Evolutionary conservation across 345 rosid genomes (phyloP).

Genomic region (Pistacia vera): DNA sequence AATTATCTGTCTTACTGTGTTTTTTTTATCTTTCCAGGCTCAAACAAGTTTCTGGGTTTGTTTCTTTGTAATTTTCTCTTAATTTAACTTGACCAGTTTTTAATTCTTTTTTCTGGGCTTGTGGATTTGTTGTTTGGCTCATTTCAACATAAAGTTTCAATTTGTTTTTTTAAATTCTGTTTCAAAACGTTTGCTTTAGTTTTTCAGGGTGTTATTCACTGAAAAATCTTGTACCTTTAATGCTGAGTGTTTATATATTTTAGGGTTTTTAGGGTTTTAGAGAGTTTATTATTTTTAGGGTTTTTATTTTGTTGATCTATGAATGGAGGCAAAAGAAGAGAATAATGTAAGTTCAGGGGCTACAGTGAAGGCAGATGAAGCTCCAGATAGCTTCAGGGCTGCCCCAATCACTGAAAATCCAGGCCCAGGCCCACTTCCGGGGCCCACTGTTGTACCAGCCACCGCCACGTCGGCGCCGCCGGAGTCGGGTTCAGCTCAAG

Average conservation of each 20-base stretch:
- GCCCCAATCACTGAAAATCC: conserved; percentile 60
- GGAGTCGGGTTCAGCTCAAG: too few relatives aligned
- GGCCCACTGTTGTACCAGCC: conserved; percentile 28
- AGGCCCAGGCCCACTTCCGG: conserved; percentile 32
- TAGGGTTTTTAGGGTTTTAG: conserved; percentile 38
- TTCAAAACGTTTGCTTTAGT: conserved; percentile 1
- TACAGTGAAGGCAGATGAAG: conserved; percentile 50
- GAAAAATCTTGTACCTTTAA: conserved; percentile 33
- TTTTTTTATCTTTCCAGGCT: conserved; percentile 26
- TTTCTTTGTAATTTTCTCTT: conserved; percentile 8
- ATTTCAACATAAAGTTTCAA: conserved; percentile 14
- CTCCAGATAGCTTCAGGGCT: conserved; percentile 47
- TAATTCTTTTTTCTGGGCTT: conserved; percentile 11
- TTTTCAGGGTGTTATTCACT: conserved; percentile 13
- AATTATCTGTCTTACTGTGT: neutral
- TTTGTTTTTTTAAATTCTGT: conserved; percentile 4
- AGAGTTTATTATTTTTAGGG: conserved; percentile 21
- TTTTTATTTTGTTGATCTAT: conserved; percentile 33
- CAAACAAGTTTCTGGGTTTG: conserved; percentile 1
- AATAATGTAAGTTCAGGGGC: conserved; percentile 36
- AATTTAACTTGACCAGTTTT: neutral
- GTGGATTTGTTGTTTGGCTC: conserved; percentile 27
- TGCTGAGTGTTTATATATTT: conserved; percentile 27
- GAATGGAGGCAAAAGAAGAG: conserved; percentile 73
- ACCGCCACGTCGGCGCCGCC: conserved; percentile 5